Percentiles rank a stretch among this genome's conserved stretches.
Evolutionary conservation across 2,329 filamentous ascomycete species (phyloP).

Genomic region (Colletotrichum brevisporum): DNA sequence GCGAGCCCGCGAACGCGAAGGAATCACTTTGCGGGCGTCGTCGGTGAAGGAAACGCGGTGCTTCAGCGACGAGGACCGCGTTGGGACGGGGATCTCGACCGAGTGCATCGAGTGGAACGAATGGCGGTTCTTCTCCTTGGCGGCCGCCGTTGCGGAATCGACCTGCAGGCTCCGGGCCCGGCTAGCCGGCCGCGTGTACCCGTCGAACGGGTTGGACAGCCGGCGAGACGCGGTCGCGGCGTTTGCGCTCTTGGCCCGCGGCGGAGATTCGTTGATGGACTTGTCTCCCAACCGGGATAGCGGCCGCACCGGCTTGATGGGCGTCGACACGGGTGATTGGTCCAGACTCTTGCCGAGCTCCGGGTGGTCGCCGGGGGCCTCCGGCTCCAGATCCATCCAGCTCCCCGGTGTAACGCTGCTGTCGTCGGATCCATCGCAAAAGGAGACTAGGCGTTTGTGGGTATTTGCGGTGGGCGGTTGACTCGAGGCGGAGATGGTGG

Average conservation of each 20-base stretch:
- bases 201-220: slow-evolving; percentile 37
- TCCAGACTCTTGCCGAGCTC: slow-evolving; percentile 36
- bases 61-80: slow-evolving; percentile 37
- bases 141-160: slow-evolving; percentile 3
- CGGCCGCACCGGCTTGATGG: slow-evolving; percentile 38
- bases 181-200: slow-evolving; percentile 34
- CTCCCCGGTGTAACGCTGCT: slow-evolving; percentile 16
- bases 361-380: slow-evolving; percentile 31
- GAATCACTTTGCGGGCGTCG: slow-evolving; percentile 33
- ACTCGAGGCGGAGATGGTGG: slow-evolving; percentile 55
- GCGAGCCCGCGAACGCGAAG: slow-evolving; percentile 20
- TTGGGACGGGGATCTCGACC: slow-evolving; percentile 38
- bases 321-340: slow-evolving; percentile 33
- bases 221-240: slow-evolving; percentile 30
- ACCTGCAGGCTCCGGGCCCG: slow-evolving; percentile 40
- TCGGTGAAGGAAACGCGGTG: slow-evolving; percentile 33
- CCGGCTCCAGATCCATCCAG: slow-evolving; percentile 44
- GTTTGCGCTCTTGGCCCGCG: slow-evolving; percentile 34
- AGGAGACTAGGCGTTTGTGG: slow-evolving; percentile 38
- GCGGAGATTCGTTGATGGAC: slow-evolving; percentile 38
- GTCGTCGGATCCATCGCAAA: slow-evolving; percentile 30
- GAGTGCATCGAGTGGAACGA: slow-evolving; percentile 27
- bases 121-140: slow-evolving; percentile 22
- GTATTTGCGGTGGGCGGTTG: slow-evolving; percentile 42
- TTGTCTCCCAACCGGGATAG: slow-evolving; percentile 34